phyloP scores from a whole-genome alignment of 768 basidiomycete genomes.

The Trametes cingulata region DNA sequence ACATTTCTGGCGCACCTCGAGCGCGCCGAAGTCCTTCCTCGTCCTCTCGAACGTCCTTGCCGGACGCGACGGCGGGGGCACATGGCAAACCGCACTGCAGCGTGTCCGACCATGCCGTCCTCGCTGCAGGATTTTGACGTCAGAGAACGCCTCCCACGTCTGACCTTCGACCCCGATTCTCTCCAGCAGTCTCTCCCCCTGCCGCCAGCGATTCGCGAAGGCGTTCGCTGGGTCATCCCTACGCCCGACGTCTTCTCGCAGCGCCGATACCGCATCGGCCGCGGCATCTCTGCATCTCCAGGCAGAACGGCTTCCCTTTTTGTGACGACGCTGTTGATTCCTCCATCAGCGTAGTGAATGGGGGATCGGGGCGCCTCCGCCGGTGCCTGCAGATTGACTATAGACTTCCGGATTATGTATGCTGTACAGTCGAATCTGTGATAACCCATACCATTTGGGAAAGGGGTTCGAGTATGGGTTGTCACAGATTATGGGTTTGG shows the following conservation, averaged over 20 bases:
- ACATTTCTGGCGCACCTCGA: neutral
- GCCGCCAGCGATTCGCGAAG: neutral
- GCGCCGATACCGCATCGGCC: neutral
- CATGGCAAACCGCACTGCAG: neutral
- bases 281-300: neutral
- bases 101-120: neutral
- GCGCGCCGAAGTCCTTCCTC: neutral
- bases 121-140: slow-evolving; percentile 1
- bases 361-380: neutral
- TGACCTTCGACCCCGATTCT: too few relatives aligned
- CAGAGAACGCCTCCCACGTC: neutral
- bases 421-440: slow-evolving; percentile 1
- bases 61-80: neutral
- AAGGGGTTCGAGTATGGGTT: too few relatives aligned
- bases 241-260: neutral
- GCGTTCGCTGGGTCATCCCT: neutral
- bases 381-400: slow-evolving; percentile 9
- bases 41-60: neutral
- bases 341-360: too few relatives aligned
- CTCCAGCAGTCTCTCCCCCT: neutral
- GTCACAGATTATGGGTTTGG: too few relatives aligned
- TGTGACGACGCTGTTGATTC: neutral
- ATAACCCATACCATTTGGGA: too few relatives aligned
- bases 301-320: neutral
- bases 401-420: slow-evolving; percentile 22